Evolutionary conservation across 768 basidiomycete species (phyloP).

Genomic region (Leccinellum albellum): DNA sequence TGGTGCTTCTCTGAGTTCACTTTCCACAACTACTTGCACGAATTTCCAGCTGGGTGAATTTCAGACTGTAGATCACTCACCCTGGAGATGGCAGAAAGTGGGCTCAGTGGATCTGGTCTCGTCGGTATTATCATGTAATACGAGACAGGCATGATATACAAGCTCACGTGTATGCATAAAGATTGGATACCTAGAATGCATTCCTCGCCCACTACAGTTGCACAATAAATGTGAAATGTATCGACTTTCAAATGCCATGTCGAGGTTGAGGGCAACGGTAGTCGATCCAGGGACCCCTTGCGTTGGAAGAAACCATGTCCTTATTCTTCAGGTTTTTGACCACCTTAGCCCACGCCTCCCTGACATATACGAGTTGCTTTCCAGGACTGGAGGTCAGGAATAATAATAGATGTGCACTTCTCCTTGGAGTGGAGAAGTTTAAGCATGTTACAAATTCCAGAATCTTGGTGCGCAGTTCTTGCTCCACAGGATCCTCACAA

Average conservation of each 20-base stretch:
- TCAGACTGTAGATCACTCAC: too few species aligned
- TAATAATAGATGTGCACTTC: conserved; percentile 16
- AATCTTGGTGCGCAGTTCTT: conserved; percentile 2
- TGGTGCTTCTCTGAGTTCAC: too few species aligned
- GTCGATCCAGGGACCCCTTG: too few species aligned
- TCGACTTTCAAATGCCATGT: background rate
- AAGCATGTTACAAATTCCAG: conserved; percentile 3
- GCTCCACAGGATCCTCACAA: conserved; percentile 2
- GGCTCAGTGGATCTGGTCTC: conserved; percentile 27
- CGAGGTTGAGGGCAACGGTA: background rate
- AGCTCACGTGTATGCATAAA: background rate
- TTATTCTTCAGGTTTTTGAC: background rate
- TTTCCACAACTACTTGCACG: too few species aligned
- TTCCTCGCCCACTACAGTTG: background rate
- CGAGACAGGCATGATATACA: conserved; percentile 16
- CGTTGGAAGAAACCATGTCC: background rate
- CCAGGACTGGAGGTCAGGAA: background rate
- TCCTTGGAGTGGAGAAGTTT: conserved; percentile 10
- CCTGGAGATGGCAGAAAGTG: conserved; percentile 27
- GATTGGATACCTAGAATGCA: background rate
- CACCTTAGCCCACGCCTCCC: conserved; percentile 18
- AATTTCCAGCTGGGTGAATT: too few species aligned
- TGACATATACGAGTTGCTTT: conserved; percentile 14
- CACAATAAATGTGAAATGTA: background rate
- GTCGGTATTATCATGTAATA: conserved; percentile 21